A percentile compares a stretch with the other conserved stretches of the same genome.
Evolutionary conservation across 306 rosid species (phyloP).

Genomic region (Macrotyloma uniflorum): DNA sequence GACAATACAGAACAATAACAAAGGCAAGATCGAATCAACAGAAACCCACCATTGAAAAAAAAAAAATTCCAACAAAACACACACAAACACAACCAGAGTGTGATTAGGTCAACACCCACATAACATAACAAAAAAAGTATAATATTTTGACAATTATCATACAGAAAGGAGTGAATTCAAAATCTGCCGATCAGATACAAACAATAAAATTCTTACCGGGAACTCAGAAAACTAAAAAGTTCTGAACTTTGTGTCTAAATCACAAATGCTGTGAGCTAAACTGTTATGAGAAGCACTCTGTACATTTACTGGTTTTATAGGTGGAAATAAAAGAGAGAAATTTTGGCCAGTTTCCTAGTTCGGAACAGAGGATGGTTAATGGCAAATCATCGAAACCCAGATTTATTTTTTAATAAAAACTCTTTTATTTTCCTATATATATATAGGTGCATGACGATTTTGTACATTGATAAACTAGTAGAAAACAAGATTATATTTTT

Average conservation of each 20-base stretch:
- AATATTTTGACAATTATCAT: background rate
- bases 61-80: background rate
- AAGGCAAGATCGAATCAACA: background rate
- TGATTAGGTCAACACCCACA: constrained; percentile 29
- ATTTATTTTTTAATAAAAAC: background rate
- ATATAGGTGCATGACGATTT: too few species aligned
- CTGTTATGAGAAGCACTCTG: background rate
- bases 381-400: background rate
- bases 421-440: background rate
- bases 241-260: constrained; percentile 27
- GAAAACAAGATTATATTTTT: too few species aligned
- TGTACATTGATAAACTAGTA: too few species aligned
- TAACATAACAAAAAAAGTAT: constrained; percentile 12
- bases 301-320: background rate
- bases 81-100: constrained; percentile 9
- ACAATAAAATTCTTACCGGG: constrained; percentile 47
- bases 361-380: background rate
- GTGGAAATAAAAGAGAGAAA: background rate
- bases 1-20: background rate
- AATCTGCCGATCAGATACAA: background rate
- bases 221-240: constrained; percentile 9
- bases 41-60: background rate
- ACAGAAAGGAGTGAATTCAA: background rate
- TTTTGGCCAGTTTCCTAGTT: background rate
- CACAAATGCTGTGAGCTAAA: constrained; percentile 15